phyloP scores from a whole-genome alignment of 1,284 basidiomycete genomes.

The Microbotryomycetes sp. region DNA sequence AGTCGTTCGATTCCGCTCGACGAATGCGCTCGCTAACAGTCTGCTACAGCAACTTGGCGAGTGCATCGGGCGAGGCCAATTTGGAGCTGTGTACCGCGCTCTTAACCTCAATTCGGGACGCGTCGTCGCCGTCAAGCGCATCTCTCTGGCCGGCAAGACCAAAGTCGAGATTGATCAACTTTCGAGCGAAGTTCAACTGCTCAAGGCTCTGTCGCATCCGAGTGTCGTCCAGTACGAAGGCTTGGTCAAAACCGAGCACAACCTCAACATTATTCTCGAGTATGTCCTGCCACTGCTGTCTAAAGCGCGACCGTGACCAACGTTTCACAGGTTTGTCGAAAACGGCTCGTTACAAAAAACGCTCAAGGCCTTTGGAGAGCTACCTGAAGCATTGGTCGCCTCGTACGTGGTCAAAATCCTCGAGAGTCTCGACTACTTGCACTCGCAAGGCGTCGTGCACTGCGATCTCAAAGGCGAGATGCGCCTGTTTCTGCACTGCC shows the following conservation, averaged over 20 bases:
- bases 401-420: conserved; percentile 88
- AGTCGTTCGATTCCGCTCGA: conserved; percentile 44
- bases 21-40: too few relatives aligned
- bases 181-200: conserved; percentile 82
- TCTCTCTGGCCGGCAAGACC: conserved; percentile 76
- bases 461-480: conserved; percentile 46
- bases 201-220: conserved; percentile 80
- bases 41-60: conserved; percentile 75
- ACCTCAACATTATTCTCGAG: conserved; percentile 86
- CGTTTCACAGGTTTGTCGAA: conserved; percentile 65
- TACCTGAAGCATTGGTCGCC: conserved; percentile 81
- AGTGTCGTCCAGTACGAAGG: conserved; percentile 95
- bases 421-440: conserved; percentile 83
- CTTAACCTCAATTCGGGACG: conserved; percentile 85
- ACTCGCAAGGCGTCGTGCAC: conserved; percentile 48
- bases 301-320: neutral
- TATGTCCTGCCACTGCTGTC: conserved; percentile 45
- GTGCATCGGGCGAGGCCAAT: conserved; percentile 92
- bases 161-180: conserved; percentile 70
- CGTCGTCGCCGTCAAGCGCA: conserved; percentile 91
- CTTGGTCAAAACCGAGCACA: conserved; percentile 79
- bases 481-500: neutral
- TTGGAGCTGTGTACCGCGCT: conserved; percentile 88
- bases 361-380: conserved; percentile 79
- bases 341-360: conserved; percentile 87